Conservation (phyloP, 768 basidiomycete genomes). For the Lanmaoa pseudosensibilis region DNA sequence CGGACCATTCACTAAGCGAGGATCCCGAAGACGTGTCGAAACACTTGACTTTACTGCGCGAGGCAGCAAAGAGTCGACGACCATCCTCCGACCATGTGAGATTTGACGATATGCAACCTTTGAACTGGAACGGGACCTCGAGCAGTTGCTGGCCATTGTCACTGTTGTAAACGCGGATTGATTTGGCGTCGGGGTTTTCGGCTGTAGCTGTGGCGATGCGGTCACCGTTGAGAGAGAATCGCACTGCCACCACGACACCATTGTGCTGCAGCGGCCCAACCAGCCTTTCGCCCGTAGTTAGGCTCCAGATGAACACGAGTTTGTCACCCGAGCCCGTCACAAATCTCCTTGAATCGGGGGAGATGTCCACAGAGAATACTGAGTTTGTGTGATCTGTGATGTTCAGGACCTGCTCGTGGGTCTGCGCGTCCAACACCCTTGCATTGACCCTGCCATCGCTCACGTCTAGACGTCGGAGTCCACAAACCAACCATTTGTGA, state of each 20-base stretch:
- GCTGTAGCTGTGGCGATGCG: neutral
- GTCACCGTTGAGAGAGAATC: slow-evolving; percentile 2
- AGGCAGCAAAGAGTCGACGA: too few species aligned
- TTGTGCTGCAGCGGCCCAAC: neutral
- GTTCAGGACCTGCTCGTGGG: neutral
- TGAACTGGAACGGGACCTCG: neutral
- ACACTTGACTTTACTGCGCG: too few species aligned
- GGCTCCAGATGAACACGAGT: neutral
- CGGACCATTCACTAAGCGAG: too few species aligned
- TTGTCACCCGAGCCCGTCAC: neutral
- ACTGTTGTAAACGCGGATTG: slow-evolving; percentile 4
- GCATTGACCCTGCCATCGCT: too few species aligned
- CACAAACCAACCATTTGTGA: too few species aligned
- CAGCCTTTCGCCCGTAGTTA: neutral
- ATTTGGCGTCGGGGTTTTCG: neutral
- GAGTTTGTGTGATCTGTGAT: neutral
- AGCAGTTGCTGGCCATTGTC: slow-evolving; percentile 2
- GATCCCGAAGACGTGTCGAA: too few species aligned
- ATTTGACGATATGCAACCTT: neutral
- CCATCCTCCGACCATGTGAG: too few species aligned
- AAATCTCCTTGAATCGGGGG: neutral
- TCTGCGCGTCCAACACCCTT: neutral
- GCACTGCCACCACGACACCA: neutral
- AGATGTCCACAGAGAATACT: neutral
- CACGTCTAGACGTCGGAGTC: too few species aligned